These are phyloP conservation scores for Lojkania enalia DNA, from an alignment of 2,329 filamentous ascomycete genomes.

Conservation along the genomic window DNA sequence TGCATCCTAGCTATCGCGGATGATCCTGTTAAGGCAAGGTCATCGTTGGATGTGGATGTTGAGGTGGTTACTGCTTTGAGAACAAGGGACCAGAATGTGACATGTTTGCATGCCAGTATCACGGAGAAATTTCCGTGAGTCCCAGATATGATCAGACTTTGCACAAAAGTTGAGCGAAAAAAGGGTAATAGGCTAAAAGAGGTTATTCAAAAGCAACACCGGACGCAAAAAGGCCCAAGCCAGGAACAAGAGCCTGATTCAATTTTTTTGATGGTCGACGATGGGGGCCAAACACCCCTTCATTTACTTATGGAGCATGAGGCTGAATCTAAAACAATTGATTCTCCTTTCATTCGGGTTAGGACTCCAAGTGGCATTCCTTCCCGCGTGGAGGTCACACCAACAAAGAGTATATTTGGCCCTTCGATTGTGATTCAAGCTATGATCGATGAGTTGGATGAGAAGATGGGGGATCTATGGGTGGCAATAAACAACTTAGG, in stretches of 20 bases:
- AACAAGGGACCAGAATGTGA: background rate
- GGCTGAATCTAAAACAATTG: no score
- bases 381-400: no score
- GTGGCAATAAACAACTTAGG: background rate
- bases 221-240: background rate
- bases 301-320: no score
- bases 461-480: background rate
- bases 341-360: no score
- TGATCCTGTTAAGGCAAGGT: background rate
- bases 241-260: background rate
- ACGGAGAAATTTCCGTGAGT: background rate
- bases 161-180: background rate
- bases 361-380: no score
- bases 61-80: background rate
- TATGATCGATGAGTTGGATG: background rate
- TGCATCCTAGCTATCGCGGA: background rate
- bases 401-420: no score
- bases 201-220: background rate
- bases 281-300: no score
- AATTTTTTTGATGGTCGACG: no score
- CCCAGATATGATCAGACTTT: background rate
- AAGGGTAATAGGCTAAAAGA: background rate
- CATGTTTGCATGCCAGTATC: background rate
- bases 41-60: background rate
- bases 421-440: no score